These are phyloP conservation scores for Pilatotrama ljubarskyi DNA, from an alignment of 768 basidiomycete species.

Conservation along the genomic window DNA sequence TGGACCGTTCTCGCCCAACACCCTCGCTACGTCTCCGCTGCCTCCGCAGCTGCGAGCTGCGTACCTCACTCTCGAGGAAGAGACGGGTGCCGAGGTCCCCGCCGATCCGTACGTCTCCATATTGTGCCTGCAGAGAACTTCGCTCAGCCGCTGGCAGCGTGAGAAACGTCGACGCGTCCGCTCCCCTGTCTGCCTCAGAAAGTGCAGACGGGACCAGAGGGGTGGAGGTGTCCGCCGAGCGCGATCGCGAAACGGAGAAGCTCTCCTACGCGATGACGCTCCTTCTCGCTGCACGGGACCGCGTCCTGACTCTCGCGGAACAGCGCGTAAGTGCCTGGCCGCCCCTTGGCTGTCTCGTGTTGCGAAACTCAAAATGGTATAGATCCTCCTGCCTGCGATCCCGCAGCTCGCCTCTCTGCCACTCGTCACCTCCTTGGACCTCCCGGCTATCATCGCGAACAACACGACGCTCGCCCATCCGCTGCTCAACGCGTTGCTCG, in stretches of 20 bases:
- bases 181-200: neutral
- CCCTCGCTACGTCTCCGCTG: slow-evolving; percentile 70
- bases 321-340: slow-evolving; percentile 54
- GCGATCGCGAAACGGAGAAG: slow-evolving; percentile 57
- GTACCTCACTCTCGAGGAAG: slow-evolving; percentile 69
- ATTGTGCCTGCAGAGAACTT: neutral
- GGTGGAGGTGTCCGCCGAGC: slow-evolving; percentile 36
- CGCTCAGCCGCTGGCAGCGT: slow-evolving; percentile 15
- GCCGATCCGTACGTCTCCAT: slow-evolving; percentile 24
- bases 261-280: slow-evolving; percentile 60
- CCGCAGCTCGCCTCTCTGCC: slow-evolving; percentile 43
- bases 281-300: slow-evolving; percentile 65
- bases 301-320: slow-evolving; percentile 73
- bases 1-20: slow-evolving; percentile 77
- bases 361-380: neutral
- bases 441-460: slow-evolving; percentile 62
- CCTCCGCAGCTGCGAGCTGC: slow-evolving; percentile 74
- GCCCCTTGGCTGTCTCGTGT: neutral
- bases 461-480: slow-evolving; percentile 74
- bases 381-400: slow-evolving; percentile 57
- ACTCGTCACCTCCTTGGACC: slow-evolving; percentile 67
- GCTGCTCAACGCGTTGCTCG: slow-evolving; percentile 58
- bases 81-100: slow-evolving; percentile 26
- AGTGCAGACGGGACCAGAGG: slow-evolving; percentile 1
- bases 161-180: slow-evolving; percentile 7